Conservation (phyloP, 164 flowering plant genomes). For the Pachysandra terminalis region DNA sequence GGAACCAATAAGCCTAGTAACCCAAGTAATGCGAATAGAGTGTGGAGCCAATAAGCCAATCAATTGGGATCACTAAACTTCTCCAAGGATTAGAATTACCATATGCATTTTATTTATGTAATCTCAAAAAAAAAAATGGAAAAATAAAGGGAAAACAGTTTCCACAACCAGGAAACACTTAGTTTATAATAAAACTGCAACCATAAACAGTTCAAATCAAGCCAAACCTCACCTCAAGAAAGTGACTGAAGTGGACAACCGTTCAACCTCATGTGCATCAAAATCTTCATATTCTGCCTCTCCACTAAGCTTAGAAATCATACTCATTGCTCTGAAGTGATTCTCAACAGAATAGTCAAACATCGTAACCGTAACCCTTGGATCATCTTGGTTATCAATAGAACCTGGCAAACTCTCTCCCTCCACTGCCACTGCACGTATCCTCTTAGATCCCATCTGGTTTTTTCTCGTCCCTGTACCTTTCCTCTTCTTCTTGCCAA, state of each 20-base stretch:
- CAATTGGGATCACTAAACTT: too few species aligned
- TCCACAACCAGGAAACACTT: too few species aligned
- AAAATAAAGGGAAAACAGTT: too few species aligned
- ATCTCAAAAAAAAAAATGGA: too few species aligned
- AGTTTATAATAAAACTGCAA: too few species aligned
- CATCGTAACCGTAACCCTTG: conserved; percentile 32
- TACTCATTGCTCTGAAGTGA: conserved; percentile 50
- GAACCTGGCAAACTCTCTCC: conserved; percentile 5
- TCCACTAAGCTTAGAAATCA: conserved; percentile 49
- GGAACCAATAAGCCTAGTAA: too few species aligned
- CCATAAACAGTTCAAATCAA: background rate
- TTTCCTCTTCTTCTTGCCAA: background rate
- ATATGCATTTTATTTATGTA: too few species aligned
- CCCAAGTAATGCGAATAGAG: too few species aligned
- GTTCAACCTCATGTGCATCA: conserved; percentile 34
- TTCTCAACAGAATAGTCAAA: conserved; percentile 62
- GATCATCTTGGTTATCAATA: background rate
- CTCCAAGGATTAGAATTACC: too few species aligned
- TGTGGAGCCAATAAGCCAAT: too few species aligned
- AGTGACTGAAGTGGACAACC: conserved; percentile 43
- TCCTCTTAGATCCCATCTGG: background rate
- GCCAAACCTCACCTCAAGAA: conserved; percentile 42
- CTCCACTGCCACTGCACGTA: background rate
- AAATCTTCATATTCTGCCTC: conserved; percentile 21
- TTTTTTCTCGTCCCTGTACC: background rate